A percentile compares a stretch with the other conserved stretches of the same genome.
Evolutionary conservation across 306 rosid species (phyloP).

Genomic region (Fragaria iinumae): DNA sequence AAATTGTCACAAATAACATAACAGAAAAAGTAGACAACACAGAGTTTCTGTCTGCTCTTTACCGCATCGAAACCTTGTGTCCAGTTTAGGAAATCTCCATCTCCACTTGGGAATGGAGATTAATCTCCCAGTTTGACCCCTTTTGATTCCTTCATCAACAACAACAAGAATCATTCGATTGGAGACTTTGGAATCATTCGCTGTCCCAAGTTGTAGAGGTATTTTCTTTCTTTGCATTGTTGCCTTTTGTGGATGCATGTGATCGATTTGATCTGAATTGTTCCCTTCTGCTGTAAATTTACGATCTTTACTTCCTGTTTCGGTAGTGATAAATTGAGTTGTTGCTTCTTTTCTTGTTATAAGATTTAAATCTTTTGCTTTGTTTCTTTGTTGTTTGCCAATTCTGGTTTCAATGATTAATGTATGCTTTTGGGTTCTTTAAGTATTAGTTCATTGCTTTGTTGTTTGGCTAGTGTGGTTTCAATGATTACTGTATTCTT

Average conservation of each 20-base stretch:
- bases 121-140: background rate
- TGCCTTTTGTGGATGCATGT: background rate
- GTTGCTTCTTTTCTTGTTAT: background rate
- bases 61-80: background rate
- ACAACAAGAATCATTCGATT: background rate
- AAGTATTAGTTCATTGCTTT: background rate
- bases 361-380: background rate
- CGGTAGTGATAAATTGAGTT: background rate
- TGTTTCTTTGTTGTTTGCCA: background rate
- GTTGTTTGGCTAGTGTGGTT: background rate
- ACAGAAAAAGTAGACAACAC: too few relatives aligned
- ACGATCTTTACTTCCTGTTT: background rate
- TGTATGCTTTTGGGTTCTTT: too few relatives aligned
- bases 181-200: background rate
- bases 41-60: too few relatives aligned
- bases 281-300: background rate
- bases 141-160: background rate
- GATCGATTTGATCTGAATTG: background rate
- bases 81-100: background rate
- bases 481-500: background rate
- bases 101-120: background rate
- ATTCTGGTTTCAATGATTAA: background rate
- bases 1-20: too few relatives aligned
- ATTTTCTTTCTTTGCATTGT: background rate
- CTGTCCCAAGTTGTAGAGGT: background rate